Percentiles rank a stretch among this genome's conserved stretches.
Conservation (phyloP, 805 yeast genomes). For the Myxozyma udenii region DNA sequence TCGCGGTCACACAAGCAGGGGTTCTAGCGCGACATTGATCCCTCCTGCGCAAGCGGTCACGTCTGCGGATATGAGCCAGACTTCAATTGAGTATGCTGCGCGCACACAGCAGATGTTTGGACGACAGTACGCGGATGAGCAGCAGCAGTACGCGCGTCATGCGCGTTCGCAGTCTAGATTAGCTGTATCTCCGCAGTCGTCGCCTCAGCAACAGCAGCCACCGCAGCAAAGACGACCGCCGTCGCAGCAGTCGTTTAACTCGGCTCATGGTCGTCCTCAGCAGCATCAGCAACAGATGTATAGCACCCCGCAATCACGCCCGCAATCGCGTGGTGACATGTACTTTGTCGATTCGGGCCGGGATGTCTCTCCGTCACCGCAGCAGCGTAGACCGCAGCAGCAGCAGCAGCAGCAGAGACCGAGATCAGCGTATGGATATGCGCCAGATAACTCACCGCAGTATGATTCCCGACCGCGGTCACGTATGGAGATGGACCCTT, state of each 20-base stretch:
- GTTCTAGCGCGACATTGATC: too few species aligned
- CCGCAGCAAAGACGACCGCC: constrained; percentile 26
- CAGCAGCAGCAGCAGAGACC: neutral
- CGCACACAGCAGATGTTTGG: constrained; percentile 33
- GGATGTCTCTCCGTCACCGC: constrained; percentile 2
- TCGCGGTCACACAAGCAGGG: too few species aligned
- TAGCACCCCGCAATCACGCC: constrained; percentile 13
- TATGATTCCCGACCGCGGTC: neutral
- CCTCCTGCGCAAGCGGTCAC: constrained; percentile 39
- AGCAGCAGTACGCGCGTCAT: neutral
- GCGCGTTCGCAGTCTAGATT: neutral
- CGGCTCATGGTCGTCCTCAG: constrained; percentile 1
- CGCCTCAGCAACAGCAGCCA: constrained; percentile 31
- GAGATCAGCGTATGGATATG: neutral
- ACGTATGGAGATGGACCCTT: neutral
- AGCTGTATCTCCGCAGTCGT: constrained; percentile 7
- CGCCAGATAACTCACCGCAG: neutral
- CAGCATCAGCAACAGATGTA: constrained; percentile 37
- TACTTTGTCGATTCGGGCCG: constrained; percentile 6
- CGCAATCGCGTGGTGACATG: constrained; percentile 10
- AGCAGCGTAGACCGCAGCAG: neutral
- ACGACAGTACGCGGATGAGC: neutral
- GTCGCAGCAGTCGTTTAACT: constrained; percentile 7
- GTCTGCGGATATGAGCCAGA: constrained; percentile 43
- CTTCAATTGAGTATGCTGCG: constrained; percentile 32